These are phyloP conservation scores for Paratinospora sagittata DNA, from an alignment of 164 flowering plant genomes.

Conservation along the genomic window DNA sequence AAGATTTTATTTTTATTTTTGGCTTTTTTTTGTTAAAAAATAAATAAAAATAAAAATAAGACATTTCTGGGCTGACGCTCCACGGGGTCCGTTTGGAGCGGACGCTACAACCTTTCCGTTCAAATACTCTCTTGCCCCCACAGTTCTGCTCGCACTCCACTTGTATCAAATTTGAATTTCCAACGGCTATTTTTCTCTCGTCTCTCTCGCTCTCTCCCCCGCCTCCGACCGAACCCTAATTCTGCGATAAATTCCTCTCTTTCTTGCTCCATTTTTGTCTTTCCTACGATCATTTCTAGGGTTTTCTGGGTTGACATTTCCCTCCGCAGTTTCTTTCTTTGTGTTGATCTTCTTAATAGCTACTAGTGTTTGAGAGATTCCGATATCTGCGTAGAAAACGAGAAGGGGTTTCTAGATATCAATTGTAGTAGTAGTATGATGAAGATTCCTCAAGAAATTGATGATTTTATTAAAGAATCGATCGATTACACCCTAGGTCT, in stretches of 20 bases:
- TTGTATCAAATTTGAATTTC: neutral
- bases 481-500: constrained; percentile 60
- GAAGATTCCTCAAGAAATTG: constrained; percentile 57
- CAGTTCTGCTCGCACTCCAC: neutral
- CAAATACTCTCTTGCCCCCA: neutral
- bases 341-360: too few relatives aligned
- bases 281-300: constrained; percentile 10
- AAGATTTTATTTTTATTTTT: too few relatives aligned
- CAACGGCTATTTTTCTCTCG: constrained; percentile 13
- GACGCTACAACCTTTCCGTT: neutral
- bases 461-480: constrained; percentile 58
- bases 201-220: constrained; percentile 3
- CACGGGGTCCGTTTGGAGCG: neutral
- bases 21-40: too few relatives aligned
- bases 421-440: constrained; percentile 22
- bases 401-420: too few relatives aligned
- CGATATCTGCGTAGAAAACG: neutral
- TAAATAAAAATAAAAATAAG: too few relatives aligned
- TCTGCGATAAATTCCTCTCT: neutral
- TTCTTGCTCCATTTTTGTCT: too few relatives aligned
- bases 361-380: too few relatives aligned
- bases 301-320: neutral
- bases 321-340: too few relatives aligned
- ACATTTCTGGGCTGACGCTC: neutral
- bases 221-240: constrained; percentile 9